Conservation (phyloP, 495 filamentous ascomycete genomes). For the Chaetomidium leptoderma region DNA sequence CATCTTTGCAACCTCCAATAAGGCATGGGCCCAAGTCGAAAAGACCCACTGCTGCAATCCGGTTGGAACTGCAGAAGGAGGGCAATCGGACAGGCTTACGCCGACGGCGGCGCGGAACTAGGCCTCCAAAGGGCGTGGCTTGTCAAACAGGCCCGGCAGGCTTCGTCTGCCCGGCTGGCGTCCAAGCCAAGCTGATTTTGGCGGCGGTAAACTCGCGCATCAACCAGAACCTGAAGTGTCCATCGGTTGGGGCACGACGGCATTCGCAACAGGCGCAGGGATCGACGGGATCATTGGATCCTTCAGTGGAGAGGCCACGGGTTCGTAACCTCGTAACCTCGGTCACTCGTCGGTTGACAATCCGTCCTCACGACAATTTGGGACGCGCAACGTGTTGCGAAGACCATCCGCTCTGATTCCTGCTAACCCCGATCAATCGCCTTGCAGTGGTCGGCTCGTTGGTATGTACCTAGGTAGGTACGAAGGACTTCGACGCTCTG, state of each 20-base stretch:
- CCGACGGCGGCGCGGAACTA: conserved; percentile 13
- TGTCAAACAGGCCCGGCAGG: no score
- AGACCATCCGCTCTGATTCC: background rate
- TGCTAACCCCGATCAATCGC: background rate
- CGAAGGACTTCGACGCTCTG: conserved; percentile 1
- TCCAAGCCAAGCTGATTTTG: no score
- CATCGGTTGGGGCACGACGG: background rate
- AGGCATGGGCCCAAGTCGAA: background rate
- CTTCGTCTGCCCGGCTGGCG: no score
- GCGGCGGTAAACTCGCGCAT: no score
- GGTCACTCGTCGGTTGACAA: background rate
- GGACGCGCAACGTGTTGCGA: conserved; percentile 27
- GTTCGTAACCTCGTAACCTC: background rate
- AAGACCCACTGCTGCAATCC: conserved; percentile 1
- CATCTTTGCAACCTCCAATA: conserved; percentile 1
- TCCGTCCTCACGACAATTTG: background rate
- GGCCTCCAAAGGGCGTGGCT: conserved; percentile 20
- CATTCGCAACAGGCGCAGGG: background rate
- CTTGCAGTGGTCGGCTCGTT: background rate
- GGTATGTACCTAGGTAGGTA: no score
- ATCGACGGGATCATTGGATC: background rate
- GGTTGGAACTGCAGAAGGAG: background rate
- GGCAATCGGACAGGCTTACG: conserved; percentile 17
- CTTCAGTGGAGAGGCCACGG: conserved; percentile 8
- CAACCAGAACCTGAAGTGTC: background rate